phyloP scores from a whole-genome alignment of 176 grass and related monocot species.

The Ensete ventricosum region DNA sequence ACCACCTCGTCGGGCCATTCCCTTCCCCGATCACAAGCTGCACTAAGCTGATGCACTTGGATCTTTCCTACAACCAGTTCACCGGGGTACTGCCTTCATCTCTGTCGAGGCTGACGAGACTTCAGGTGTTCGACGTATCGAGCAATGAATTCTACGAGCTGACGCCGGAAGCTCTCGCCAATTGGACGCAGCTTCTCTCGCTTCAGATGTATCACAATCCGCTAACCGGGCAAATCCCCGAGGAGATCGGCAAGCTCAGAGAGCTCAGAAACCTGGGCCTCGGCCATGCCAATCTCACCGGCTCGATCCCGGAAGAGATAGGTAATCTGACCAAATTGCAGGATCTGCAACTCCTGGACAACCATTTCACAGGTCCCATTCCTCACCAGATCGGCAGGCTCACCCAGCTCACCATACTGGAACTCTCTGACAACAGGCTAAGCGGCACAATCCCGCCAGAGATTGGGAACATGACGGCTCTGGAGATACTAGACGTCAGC shows the following conservation, averaged over 20 bases:
- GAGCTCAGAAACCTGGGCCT: not conserved
- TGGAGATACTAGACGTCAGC: not conserved
- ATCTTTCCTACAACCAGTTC: slow-evolving; percentile 1
- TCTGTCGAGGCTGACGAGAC: not conserved
- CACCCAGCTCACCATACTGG: not conserved
- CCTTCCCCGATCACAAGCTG: not conserved
- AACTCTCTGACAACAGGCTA: not conserved
- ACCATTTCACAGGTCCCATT: slow-evolving; percentile 28
- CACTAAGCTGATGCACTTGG: not conserved
- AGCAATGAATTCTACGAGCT: not conserved
- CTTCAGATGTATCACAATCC: not conserved
- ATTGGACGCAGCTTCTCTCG: not conserved
- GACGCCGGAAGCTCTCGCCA: not conserved
- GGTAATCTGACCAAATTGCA: slow-evolving; percentile 19
- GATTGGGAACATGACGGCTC: not conserved
- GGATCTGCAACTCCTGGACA: slow-evolving; percentile 20
- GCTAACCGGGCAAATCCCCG: not conserved
- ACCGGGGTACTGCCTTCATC: not conserved
- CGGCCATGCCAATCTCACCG: slow-evolving; percentile 15
- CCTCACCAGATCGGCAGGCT: slow-evolving; percentile 16
- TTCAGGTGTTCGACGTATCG: not conserved
- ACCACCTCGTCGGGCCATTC: not conserved
- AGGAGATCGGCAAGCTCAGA: not conserved
- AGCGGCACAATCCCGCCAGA: not conserved
- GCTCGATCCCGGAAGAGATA: slow-evolving; percentile 25